A percentile compares a stretch with the other conserved stretches of the same genome.
phyloP scores from a whole-genome alignment of 2,329 filamentous ascomycete genomes.

The Fusarium bactridioides region DNA sequence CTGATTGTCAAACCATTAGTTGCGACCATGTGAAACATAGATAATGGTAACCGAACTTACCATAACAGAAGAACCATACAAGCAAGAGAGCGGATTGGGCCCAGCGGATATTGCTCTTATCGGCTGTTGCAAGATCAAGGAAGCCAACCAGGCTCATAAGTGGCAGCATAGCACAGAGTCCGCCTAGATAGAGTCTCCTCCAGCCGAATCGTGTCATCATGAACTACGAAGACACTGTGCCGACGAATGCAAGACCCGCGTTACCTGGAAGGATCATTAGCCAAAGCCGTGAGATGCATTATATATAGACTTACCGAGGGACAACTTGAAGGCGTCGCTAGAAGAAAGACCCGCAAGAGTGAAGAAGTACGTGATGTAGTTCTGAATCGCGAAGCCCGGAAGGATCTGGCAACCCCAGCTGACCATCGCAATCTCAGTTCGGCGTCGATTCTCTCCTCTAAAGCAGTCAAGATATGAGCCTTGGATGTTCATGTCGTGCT shows the following conservation, averaged over 20 bases:
- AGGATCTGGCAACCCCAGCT: not conserved
- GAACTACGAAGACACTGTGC: not conserved
- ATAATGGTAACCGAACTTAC: not conserved
- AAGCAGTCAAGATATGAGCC: no score
- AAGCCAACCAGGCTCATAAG: not conserved
- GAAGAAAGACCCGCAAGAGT: not conserved
- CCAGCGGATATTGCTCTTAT: not conserved
- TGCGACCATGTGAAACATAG: fast-evolving
- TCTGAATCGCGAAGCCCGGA: not conserved
- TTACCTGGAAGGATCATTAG: not conserved
- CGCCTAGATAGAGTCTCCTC: not conserved
- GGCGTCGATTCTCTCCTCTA: no score
- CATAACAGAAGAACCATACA: not conserved
- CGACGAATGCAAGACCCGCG: not conserved
- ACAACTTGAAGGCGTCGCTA: not conserved
- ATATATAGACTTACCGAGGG: not conserved
- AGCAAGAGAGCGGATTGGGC: not conserved
- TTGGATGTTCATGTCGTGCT: no score
- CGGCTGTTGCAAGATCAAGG: not conserved
- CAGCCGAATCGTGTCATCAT: not conserved
- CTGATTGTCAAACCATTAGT: not conserved
- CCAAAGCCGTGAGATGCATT: not conserved
- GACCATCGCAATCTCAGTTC: not conserved
- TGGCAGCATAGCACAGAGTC: not conserved
- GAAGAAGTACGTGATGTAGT: not conserved